phyloP scores from a whole-genome alignment of 208 protist genomes.

The Tritrichomonas musculus region DNA sequence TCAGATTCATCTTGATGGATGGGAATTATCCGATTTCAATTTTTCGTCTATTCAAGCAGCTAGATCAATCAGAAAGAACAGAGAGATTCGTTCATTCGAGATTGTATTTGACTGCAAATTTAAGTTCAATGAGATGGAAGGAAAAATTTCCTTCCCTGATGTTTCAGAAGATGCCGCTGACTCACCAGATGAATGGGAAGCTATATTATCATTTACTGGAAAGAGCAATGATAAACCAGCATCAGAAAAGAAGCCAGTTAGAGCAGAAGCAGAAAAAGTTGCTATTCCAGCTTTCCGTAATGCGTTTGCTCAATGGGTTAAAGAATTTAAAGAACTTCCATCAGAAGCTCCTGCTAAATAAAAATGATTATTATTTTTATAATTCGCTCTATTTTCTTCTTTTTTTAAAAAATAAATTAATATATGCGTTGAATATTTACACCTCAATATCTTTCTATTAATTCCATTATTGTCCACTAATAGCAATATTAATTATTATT shows the following conservation, averaged over 20 bases:
- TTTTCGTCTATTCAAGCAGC: not conserved
- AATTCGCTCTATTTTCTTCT: no score
- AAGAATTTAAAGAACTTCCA: not conserved
- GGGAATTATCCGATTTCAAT: not conserved
- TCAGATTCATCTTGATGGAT: not conserved
- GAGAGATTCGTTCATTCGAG: conserved; percentile 24
- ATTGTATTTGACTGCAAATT: not conserved
- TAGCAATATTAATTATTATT: no score
- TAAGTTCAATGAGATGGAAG: conserved; percentile 25
- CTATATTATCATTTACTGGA: not conserved
- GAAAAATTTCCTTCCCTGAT: not conserved
- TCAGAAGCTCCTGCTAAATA: not conserved
- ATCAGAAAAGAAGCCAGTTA: not conserved
- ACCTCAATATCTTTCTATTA: no score
- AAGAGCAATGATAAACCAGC: not conserved
- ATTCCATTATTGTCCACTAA: no score
- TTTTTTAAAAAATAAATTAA: no score
- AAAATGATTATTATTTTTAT: no score
- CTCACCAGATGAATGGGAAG: conserved; percentile 11
- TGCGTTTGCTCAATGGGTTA: not conserved
- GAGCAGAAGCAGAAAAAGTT: not conserved
- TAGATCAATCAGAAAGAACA: not conserved
- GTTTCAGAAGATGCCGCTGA: conserved; percentile 12
- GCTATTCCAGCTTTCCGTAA: not conserved
- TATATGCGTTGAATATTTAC: no score